Percentiles rank a stretch among this genome's conserved stretches.
Evolutionary conservation across 768 basidiomycete species (phyloP).

Genomic region (Termitomyces sp.): DNA sequence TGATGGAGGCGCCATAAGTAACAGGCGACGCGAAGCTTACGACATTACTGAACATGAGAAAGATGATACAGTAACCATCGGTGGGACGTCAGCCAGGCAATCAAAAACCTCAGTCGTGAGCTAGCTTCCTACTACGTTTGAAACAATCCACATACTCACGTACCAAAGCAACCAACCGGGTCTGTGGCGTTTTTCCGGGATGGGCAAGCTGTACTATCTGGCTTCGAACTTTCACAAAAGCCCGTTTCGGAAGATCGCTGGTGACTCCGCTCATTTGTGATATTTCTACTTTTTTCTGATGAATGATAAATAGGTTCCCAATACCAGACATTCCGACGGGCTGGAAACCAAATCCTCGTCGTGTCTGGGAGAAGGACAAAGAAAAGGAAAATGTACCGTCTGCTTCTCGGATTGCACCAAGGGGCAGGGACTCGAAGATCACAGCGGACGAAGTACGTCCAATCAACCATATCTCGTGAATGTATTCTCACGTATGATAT

Average conservation of each 20-base stretch:
- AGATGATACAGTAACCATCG: conserved; percentile 46
- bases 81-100: conserved; percentile 20
- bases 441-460: conserved; percentile 67
- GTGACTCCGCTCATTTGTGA: conserved; percentile 29
- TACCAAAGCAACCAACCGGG: conserved; percentile 26
- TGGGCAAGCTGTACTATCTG: conserved; percentile 65
- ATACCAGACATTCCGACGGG: conserved; percentile 75
- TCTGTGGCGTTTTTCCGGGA: conserved; percentile 54
- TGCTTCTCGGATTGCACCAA: background rate
- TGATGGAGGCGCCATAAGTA: conserved; percentile 35
- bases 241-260: conserved; percentile 67
- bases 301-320: conserved; percentile 62
- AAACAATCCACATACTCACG: conserved; percentile 15
- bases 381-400: conserved; percentile 42
- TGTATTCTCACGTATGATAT: background rate
- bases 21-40: conserved; percentile 54
- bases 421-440: conserved; percentile 48
- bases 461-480: background rate
- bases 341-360: conserved; percentile 81
- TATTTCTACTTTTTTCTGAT: background rate
- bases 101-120: conserved; percentile 23
- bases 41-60: conserved; percentile 62
- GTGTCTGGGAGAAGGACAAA: conserved; percentile 56
- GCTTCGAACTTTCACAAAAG: conserved; percentile 67
- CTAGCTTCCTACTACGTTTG: conserved; percentile 6